Evolutionary conservation across 179 eudicot genomes (phyloP).

Genomic region (Patellifolia procumbens): DNA sequence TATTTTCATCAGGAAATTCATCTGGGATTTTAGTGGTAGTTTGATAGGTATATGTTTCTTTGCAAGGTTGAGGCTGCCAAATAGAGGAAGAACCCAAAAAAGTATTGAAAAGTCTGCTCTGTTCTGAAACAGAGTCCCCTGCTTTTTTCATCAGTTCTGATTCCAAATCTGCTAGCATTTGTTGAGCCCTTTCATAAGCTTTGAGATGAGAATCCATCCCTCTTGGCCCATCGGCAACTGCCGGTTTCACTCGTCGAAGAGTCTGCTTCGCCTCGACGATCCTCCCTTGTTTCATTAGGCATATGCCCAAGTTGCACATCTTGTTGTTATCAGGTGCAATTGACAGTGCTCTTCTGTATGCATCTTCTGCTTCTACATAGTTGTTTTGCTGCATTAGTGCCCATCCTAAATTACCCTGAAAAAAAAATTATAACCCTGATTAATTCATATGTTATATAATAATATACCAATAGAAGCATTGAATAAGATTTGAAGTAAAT

Average conservation of each 20-base stretch:
- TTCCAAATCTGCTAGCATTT: constrained; percentile 81
- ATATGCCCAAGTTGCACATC: constrained; percentile 89
- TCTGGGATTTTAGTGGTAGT: constrained; percentile 18
- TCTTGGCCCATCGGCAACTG: constrained; percentile 71
- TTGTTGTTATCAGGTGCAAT: constrained; percentile 90
- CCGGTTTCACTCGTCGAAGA: constrained; percentile 75
- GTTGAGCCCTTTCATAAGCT: constrained; percentile 95
- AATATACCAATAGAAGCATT: not conserved
- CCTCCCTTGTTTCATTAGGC: constrained; percentile 90
- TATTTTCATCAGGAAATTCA: constrained; percentile 37
- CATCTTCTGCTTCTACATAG: constrained; percentile 90
- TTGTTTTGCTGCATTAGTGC: constrained; percentile 88
- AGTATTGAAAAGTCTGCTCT: constrained; percentile 71
- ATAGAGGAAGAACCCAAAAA: constrained; percentile 81
- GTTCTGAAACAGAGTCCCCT: constrained; percentile 62
- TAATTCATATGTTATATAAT: not conserved
- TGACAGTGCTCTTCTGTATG: constrained; percentile 76
- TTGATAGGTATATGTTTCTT: constrained; percentile 36
- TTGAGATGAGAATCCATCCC: constrained; percentile 96
- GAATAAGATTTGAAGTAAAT: not conserved
- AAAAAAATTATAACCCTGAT: not conserved
- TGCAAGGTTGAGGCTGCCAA: constrained; percentile 99
- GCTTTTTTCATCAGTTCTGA: constrained; percentile 76
- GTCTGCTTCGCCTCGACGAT: constrained; percentile 77
- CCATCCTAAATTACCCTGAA: constrained; percentile 95